These are phyloP conservation scores for Wallacemonas sp. DNA, from an alignment of 208 protist species.

Conservation along the genomic window DNA sequence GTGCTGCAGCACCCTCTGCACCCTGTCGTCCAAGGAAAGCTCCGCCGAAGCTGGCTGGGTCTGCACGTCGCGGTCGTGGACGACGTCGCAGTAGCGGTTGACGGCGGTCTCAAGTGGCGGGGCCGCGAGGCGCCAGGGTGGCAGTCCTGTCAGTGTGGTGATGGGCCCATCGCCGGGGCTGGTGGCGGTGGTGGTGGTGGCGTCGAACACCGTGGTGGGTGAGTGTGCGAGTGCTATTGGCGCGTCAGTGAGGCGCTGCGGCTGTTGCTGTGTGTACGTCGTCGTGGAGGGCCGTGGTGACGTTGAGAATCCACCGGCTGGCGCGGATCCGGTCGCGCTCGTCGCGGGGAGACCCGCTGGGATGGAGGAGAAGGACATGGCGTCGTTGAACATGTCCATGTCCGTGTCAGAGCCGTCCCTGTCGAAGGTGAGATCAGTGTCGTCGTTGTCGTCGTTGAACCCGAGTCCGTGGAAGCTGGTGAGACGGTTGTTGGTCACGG, in stretches of 20 bases:
- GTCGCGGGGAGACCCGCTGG: too few species aligned
- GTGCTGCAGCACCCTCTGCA: conserved; percentile 34
- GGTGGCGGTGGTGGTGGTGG: background rate
- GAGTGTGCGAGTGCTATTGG: background rate
- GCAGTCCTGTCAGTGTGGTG: background rate
- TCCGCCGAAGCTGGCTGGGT: background rate
- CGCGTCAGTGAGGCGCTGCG: background rate
- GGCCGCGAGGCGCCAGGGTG: background rate
- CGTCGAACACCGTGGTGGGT: background rate
- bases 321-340: too few species aligned
- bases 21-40: conserved; percentile 16
- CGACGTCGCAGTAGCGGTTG: background rate
- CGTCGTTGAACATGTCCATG: background rate
- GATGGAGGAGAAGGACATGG: background rate
- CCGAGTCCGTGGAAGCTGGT: conserved; percentile 1
- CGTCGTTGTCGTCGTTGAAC: background rate
- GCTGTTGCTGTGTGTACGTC: too few species aligned
- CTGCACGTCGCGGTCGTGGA: background rate
- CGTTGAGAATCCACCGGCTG: too few species aligned
- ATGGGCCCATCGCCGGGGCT: background rate
- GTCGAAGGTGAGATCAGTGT: background rate
- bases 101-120: background rate
- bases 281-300: too few species aligned
- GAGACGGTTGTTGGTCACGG: background rate
- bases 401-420: background rate